These are phyloP conservation scores for Monosporascus ibericus DNA, from an alignment of 2,329 filamentous ascomycete species.

Conservation along the genomic window DNA sequence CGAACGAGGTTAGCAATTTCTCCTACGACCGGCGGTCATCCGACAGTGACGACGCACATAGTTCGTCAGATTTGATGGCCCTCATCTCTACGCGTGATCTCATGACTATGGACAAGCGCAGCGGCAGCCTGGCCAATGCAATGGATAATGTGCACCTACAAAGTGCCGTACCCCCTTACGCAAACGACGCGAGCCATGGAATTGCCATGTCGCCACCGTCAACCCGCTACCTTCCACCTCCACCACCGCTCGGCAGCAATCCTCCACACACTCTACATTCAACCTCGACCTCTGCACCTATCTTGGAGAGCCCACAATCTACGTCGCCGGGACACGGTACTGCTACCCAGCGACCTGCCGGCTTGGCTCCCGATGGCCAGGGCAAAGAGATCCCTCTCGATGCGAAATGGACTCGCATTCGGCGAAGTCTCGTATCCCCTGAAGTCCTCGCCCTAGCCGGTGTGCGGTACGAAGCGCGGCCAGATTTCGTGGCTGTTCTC, in stretches of 20 bases:
- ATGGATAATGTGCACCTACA: constrained; percentile 37
- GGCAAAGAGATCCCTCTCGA: constrained; percentile 51
- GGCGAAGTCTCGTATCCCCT: constrained; percentile 48
- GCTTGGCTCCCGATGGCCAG: constrained; percentile 49
- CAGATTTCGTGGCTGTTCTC: constrained; percentile 54
- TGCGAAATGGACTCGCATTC: constrained; percentile 55
- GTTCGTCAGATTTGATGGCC: constrained; percentile 30
- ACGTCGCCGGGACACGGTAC: constrained; percentile 12
- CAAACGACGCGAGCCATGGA: constrained; percentile 25
- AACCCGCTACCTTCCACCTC: constrained; percentile 27
- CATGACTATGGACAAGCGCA: constrained; percentile 37
- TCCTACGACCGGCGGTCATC: constrained; percentile 32
- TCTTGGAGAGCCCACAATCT: constrained; percentile 7
- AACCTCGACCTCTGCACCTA: constrained; percentile 21
- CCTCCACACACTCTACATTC: constrained; percentile 19
- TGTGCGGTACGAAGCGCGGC: constrained; percentile 54
- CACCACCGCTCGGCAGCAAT: constrained; percentile 29
- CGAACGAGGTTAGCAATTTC: constrained; percentile 15
- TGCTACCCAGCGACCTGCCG: constrained; percentile 22
- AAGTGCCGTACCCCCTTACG: constrained; percentile 15
- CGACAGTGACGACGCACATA: constrained; percentile 30
- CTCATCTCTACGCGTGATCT: constrained; percentile 51
- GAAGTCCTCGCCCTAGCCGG: constrained; percentile 50
- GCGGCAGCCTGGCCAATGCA: constrained; percentile 34
- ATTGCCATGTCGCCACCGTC: constrained; percentile 29